phyloP scores from a whole-genome alignment of 2,329 filamentous ascomycete genomes.

The Tolypocladium inflatum region DNA sequence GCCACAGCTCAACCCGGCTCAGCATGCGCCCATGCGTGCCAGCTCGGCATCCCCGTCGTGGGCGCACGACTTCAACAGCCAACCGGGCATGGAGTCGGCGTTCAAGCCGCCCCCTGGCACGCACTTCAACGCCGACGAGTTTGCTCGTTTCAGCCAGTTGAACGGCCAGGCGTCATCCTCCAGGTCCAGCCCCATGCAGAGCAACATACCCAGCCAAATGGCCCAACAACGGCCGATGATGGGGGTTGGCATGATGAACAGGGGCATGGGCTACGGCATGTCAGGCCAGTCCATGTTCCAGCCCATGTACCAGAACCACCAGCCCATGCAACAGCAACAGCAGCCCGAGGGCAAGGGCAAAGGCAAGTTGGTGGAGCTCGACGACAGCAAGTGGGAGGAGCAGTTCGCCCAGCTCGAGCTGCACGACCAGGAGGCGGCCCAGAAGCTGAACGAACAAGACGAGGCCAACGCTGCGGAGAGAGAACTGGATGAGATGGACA shows the following conservation, averaged over 20 bases:
- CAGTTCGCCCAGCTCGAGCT: slow-evolving; percentile 86
- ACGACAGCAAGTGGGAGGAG: slow-evolving; percentile 91
- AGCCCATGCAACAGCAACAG: slow-evolving; percentile 37
- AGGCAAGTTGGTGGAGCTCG: slow-evolving; percentile 86
- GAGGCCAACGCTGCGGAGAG: slow-evolving; percentile 65
- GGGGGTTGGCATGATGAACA: slow-evolving; percentile 39
- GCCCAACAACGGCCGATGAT: slow-evolving; percentile 54
- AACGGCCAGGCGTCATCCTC: slow-evolving; percentile 44
- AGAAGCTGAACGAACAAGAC: slow-evolving; percentile 42
- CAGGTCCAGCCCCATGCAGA: slow-evolving; percentile 51
- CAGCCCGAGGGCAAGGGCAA: slow-evolving; percentile 61
- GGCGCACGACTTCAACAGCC: slow-evolving; percentile 43
- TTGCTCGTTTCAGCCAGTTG: slow-evolving; percentile 75
- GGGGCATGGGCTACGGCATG: slow-evolving; percentile 39
- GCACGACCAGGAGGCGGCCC: slow-evolving; percentile 36
- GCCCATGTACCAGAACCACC: slow-evolving; percentile 34
- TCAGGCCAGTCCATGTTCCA: slow-evolving; percentile 41
- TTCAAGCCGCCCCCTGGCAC: slow-evolving; percentile 50
- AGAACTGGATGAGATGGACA: slow-evolving; percentile 82
- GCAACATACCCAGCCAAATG: slow-evolving; percentile 34
- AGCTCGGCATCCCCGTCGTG: slow-evolving; percentile 45
- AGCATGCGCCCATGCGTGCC: slow-evolving; percentile 41
- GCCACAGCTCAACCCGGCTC: slow-evolving; percentile 38
- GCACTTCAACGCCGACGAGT: slow-evolving; percentile 74
- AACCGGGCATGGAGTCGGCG: slow-evolving; percentile 62